These are phyloP conservation scores for Protomyces lactucae-debilis DNA, from an alignment of 1,139 yeast genomes.

Conservation along the genomic window DNA sequence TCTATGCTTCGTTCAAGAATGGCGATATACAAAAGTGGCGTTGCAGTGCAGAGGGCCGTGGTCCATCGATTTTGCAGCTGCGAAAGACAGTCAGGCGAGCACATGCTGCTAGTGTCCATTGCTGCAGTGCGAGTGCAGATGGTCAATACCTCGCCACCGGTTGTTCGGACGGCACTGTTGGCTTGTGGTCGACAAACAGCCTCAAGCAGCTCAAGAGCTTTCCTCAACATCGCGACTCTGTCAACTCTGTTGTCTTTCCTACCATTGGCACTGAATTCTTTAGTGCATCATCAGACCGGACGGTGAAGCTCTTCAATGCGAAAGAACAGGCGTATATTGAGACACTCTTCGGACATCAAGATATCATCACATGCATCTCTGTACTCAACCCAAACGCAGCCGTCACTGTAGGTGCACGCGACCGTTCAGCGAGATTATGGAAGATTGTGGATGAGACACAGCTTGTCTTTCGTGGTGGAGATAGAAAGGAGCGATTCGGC, in stretches of 20 bases:
- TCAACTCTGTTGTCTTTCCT: slow-evolving; percentile 63
- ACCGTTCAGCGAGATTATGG: slow-evolving; percentile 93
- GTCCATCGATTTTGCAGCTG: slow-evolving; percentile 50
- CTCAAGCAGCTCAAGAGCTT: slow-evolving; percentile 69
- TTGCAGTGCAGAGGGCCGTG: slow-evolving; percentile 43
- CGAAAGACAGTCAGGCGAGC: slow-evolving; percentile 44
- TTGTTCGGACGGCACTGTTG: slow-evolving; percentile 71
- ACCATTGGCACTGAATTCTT: slow-evolving; percentile 77
- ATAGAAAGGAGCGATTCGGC: slow-evolving; percentile 37
- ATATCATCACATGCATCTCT: slow-evolving; percentile 70
- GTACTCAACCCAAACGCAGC: slow-evolving; percentile 83
- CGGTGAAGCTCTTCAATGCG: slow-evolving; percentile 79
- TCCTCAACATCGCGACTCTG: slow-evolving; percentile 64
- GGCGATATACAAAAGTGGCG: slow-evolving; percentile 71
- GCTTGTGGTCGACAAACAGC: slow-evolving; percentile 80
- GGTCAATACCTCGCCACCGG: slow-evolving; percentile 89
- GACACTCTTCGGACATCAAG: slow-evolving; percentile 92
- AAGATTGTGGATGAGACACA: slow-evolving; percentile 92
- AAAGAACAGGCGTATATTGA: slow-evolving; percentile 86
- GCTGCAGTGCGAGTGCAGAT: slow-evolving; percentile 81
- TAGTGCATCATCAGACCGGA: slow-evolving; percentile 88
- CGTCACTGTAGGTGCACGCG: slow-evolving; percentile 92
- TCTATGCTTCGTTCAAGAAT: slow-evolving; percentile 78
- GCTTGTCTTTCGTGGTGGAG: slow-evolving; percentile 74
- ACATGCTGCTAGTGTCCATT: slow-evolving; percentile 68